Evolutionary conservation across 2,329 filamentous ascomycete genomes (phyloP).

Genomic region (Cladosporium sp.): DNA sequence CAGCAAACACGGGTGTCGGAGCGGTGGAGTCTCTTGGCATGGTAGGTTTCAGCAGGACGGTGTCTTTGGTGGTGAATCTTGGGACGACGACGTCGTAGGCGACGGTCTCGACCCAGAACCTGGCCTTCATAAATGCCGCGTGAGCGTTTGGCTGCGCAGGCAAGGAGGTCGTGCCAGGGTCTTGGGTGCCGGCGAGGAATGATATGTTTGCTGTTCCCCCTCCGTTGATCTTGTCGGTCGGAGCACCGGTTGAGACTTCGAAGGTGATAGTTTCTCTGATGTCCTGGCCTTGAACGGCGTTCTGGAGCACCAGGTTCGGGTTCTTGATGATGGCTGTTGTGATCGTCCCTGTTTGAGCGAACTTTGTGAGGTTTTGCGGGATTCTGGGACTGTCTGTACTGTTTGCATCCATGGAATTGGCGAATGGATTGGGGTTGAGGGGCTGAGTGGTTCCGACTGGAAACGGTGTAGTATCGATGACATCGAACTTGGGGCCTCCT

Average conservation of each 20-base stretch:
- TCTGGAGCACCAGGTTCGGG: conserved; percentile 28
- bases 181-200: conserved; percentile 22
- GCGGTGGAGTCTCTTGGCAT: conserved; percentile 4
- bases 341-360: background rate
- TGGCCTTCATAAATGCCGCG: conserved; percentile 24
- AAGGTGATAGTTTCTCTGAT: conserved; percentile 26
- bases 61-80: conserved; percentile 12
- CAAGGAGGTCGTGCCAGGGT: background rate
- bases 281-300: conserved; percentile 29
- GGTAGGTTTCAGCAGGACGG: conserved; percentile 14
- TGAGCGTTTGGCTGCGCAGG: conserved; percentile 24
- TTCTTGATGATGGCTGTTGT: conserved; percentile 24
- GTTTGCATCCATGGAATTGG: background rate
- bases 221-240: conserved; percentile 16
- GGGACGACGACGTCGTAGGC: conserved; percentile 13
- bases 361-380: background rate
- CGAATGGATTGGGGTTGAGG: background rate
- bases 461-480: background rate
- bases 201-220: conserved; percentile 33
- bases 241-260: conserved; percentile 26
- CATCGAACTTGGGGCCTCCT: background rate
- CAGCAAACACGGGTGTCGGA: conserved; percentile 17
- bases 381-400: background rate
- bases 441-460: background rate
- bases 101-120: conserved; percentile 33